Evolutionary conservation across 768 basidiomycete species (phyloP).

Genomic region (Podaxis rugospora): DNA sequence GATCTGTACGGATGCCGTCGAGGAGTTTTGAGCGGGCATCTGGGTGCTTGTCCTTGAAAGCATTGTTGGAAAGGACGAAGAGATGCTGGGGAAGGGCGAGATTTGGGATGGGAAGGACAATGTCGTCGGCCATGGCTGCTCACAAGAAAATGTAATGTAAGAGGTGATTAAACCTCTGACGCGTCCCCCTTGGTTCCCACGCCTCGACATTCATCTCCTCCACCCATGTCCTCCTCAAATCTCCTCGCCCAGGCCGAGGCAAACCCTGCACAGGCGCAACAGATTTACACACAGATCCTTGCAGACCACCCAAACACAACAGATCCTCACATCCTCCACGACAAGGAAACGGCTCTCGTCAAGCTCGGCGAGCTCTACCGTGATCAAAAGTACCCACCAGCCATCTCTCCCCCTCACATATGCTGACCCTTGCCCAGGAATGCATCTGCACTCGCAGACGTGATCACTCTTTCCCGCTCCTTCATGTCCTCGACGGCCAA

Average conservation of each 20-base stretch:
- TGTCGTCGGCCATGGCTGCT: constrained; percentile 73
- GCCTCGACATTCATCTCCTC: not conserved
- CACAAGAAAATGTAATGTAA: no score
- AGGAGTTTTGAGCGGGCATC: constrained; percentile 62
- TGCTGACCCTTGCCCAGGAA: constrained; percentile 45
- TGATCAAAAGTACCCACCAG: constrained; percentile 65
- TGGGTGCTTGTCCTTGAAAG: constrained; percentile 60
- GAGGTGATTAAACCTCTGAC: not conserved
- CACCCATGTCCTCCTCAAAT: constrained; percentile 16
- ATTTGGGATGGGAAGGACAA: constrained; percentile 84
- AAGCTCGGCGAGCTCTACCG: constrained; percentile 85
- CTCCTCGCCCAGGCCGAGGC: constrained; percentile 56
- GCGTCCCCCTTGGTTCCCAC: constrained; percentile 7
- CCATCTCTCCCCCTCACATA: not conserved
- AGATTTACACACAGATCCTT: constrained; percentile 71
- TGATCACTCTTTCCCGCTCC: constrained; percentile 76
- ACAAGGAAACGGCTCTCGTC: constrained; percentile 83
- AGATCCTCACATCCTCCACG: constrained; percentile 48
- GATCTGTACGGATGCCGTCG: constrained; percentile 74
- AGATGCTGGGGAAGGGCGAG: constrained; percentile 75
- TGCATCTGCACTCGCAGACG: constrained; percentile 77
- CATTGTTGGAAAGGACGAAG: constrained; percentile 64
- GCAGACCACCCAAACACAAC: constrained; percentile 24
- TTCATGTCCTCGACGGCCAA: constrained; percentile 96
- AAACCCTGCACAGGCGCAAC: constrained; percentile 61